A percentile compares a stretch with the other conserved stretches of the same genome.
These are phyloP conservation scores for Pseudogymnoascus sp. DNA, from an alignment of 2,329 filamentous ascomycete species.

Conservation along the genomic window DNA sequence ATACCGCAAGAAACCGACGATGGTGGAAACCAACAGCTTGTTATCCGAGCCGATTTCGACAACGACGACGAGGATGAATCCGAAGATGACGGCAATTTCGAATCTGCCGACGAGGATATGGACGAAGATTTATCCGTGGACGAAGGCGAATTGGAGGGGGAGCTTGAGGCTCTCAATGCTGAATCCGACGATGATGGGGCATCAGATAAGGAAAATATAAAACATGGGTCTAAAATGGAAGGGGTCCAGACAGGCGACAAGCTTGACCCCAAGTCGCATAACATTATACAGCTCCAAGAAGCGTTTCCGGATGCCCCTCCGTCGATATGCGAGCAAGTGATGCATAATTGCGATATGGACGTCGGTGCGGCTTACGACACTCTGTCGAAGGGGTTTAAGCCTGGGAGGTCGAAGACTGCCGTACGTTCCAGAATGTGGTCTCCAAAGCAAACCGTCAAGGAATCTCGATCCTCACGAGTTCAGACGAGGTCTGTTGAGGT, in stretches of 20 bases:
- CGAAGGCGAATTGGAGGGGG: slow-evolving; percentile 21
- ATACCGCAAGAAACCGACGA: slow-evolving; percentile 21
- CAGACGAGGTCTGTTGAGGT: background rate
- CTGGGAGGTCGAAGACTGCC: slow-evolving; percentile 20
- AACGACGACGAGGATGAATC: slow-evolving; percentile 27
- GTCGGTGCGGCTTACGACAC: slow-evolving; percentile 24
- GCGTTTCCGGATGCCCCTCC: slow-evolving; percentile 25
- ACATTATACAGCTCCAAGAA: slow-evolving; percentile 23
- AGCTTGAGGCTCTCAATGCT: slow-evolving; percentile 10
- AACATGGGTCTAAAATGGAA: background rate
- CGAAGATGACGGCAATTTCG: slow-evolving; percentile 23
- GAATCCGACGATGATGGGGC: slow-evolving; percentile 14
- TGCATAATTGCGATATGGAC: slow-evolving; percentile 22
- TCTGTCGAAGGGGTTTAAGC: slow-evolving; percentile 21
- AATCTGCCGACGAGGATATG: slow-evolving; percentile 23
- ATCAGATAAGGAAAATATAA: slow-evolving; percentile 9
- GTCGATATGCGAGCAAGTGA: slow-evolving; percentile 23
- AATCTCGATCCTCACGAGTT: background rate
- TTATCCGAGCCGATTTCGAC: slow-evolving; percentile 27
- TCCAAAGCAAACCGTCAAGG: background rate
- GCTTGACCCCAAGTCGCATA: background rate
- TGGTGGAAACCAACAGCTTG: slow-evolving; percentile 19
- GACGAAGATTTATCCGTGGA: slow-evolving; percentile 15
- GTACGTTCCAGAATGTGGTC: slow-evolving; percentile 15
- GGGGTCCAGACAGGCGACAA: background rate